These are phyloP conservation scores for Vitis vinifera DNA, from an alignment of 164 flowering plant species.

Conservation along the genomic window DNA sequence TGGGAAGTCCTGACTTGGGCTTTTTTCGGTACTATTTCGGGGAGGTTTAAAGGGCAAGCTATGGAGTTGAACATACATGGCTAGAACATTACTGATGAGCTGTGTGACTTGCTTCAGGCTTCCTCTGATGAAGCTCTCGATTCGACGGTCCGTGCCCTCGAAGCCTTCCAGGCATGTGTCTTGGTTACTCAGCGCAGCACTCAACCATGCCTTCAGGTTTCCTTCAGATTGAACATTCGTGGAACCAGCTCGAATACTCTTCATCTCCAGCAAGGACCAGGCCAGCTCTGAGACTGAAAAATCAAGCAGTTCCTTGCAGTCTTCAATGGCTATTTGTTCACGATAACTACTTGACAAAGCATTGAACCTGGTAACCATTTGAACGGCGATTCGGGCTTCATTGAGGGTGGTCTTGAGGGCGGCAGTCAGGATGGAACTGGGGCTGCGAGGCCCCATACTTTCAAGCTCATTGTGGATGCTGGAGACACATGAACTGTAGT, in stretches of 20 bases:
- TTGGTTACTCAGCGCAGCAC: conserved; percentile 90
- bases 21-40: conserved; percentile 21
- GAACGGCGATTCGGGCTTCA: conserved; percentile 50
- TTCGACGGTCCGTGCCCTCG: conserved; percentile 61
- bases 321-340: conserved; percentile 72
- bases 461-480: conserved; percentile 30
- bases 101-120: conserved; percentile 76
- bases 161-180: conserved; percentile 96
- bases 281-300: conserved; percentile 78
- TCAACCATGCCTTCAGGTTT: conserved; percentile 78
- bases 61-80: conserved; percentile 53
- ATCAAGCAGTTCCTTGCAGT: conserved; percentile 83
- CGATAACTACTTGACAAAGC: conserved; percentile 56
- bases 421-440: conserved; percentile 49
- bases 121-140: conserved; percentile 54
- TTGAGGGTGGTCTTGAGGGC: conserved; percentile 52
- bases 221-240: conserved; percentile 33
- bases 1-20: conserved; percentile 33
- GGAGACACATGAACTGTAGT: conserved; percentile 41
- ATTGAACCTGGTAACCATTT: conserved; percentile 45
- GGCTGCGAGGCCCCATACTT: conserved; percentile 9
- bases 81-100: conserved; percentile 65
- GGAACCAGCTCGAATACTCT: conserved; percentile 42
- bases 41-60: conserved; percentile 47
- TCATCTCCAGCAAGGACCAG: conserved; percentile 69